These are phyloP conservation scores for Malassezia pachydermatis DNA, from an alignment of 1,284 basidiomycete species.

Conservation along the genomic window DNA sequence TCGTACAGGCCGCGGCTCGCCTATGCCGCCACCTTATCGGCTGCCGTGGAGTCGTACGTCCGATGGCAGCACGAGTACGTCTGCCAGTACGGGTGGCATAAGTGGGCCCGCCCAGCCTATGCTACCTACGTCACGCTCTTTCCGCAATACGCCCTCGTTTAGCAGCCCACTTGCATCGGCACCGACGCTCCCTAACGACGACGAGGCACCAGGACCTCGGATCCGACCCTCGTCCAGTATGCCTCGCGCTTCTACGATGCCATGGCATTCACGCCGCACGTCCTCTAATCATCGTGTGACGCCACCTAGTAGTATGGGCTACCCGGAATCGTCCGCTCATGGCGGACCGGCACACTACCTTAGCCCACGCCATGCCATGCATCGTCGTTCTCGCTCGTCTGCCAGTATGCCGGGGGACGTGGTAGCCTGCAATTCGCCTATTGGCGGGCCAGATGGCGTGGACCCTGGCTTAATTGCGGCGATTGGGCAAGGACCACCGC, in stretches of 20 bases:
- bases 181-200: constrained; percentile 33
- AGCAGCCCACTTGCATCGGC: constrained; percentile 44
- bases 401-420: constrained; percentile 28
- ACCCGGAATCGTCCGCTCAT: neutral
- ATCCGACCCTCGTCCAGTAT: no score
- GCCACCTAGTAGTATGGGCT: constrained; percentile 15
- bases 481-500: constrained; percentile 22
- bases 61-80: neutral
- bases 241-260: neutral
- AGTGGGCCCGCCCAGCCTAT: constrained; percentile 7
- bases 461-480: constrained; percentile 44
- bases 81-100: neutral
- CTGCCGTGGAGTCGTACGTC: neutral
- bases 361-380: constrained; percentile 4
- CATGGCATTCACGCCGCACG: no score
- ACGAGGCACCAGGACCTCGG: constrained; percentile 5
- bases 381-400: constrained; percentile 41
- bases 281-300: neutral
- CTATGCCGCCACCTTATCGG: no score
- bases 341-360: neutral
- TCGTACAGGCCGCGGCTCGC: neutral
- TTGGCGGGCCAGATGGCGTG: constrained; percentile 45
- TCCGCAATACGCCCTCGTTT: constrained; percentile 35
- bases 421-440: constrained; percentile 29
- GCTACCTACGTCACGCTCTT: constrained; percentile 5